Evolutionary conservation across 176 grass and related monocot species (phyloP).

Genomic region (Carex littledalei): DNA sequence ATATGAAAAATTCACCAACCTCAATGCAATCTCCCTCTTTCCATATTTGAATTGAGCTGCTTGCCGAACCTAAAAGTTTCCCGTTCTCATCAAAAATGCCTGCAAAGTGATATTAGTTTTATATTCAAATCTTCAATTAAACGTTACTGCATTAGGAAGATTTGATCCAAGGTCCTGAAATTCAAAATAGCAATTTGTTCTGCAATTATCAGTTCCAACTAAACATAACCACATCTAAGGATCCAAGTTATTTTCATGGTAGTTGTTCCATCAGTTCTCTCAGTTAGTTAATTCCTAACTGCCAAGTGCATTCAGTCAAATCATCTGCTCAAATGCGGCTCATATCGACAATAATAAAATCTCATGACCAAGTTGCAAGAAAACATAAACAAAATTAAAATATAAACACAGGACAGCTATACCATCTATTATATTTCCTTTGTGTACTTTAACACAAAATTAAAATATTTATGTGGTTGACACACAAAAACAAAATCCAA

Average conservation of each 20-base stretch:
- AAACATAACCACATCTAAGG: not conserved
- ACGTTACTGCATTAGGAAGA: not conserved
- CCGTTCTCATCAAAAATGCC: slow-evolving; percentile 75
- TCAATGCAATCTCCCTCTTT: slow-evolving; percentile 90
- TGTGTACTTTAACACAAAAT: too few species aligned
- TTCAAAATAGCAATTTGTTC: not conserved
- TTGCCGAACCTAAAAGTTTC: slow-evolving; percentile 59
- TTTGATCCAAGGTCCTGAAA: not conserved
- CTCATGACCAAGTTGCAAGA: not conserved
- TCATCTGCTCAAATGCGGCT: not conserved
- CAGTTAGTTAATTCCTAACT: not conserved
- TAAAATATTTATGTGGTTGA: too few species aligned
- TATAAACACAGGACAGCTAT: not conserved
- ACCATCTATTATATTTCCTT: not conserved
- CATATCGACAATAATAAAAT: not conserved
- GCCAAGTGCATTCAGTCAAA: not conserved
- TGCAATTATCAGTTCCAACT: not conserved
- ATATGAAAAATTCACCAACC: slow-evolving; percentile 35
- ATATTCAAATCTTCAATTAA: not conserved
- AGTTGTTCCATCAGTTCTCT: not conserved
- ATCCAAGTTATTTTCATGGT: not conserved
- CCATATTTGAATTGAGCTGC: slow-evolving; percentile 98
- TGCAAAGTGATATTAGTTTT: slow-evolving; percentile 15
- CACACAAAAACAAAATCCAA: too few species aligned
- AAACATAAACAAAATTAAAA: not conserved